phyloP scores from a whole-genome alignment of 371 early-diverging fungal species.

The Rhizopus sp. region DNA sequence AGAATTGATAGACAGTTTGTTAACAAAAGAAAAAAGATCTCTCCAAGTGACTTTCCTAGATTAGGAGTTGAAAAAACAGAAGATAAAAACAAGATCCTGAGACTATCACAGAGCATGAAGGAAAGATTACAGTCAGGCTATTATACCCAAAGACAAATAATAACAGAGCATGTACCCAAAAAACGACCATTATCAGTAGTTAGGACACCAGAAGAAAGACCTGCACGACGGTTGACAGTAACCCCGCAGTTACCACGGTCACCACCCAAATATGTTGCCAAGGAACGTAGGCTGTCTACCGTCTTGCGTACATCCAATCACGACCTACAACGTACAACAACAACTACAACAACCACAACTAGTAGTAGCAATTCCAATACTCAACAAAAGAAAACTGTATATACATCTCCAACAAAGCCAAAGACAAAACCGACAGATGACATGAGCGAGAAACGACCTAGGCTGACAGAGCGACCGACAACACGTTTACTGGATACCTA shows the following conservation, averaged over 20 bases:
- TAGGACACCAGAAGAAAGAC: conserved; percentile 4
- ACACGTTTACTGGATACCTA: conserved; percentile 46
- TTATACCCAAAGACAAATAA: conserved; percentile 4
- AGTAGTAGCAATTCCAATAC: not conserved
- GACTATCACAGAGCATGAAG: conserved; percentile 1
- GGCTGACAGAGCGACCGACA: conserved; percentile 9
- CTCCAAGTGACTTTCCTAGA: conserved; percentile 17
- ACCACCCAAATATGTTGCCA: conserved; percentile 1
- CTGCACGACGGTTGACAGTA: conserved; percentile 20
- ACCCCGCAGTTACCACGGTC: conserved; percentile 14
- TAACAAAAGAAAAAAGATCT: conserved; percentile 12
- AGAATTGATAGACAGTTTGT: too few species aligned
- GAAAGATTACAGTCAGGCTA: not conserved
- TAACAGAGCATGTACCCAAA: not conserved
- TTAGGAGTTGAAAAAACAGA: conserved; percentile 20
- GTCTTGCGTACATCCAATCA: not conserved
- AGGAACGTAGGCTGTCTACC: conserved; percentile 21
- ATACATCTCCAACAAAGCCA: not conserved
- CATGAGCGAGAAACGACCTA: not conserved
- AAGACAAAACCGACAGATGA: not conserved
- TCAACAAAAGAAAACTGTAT: not conserved
- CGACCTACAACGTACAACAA: conserved; percentile 2
- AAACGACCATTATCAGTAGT: conserved; percentile 4
- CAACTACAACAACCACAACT: conserved; percentile 9
- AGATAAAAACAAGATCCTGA: conserved; percentile 18